Base-by-base conservation (phyloP, 371 early-diverging fungal species). In the Zopfochytrium polystomum region DNA sequence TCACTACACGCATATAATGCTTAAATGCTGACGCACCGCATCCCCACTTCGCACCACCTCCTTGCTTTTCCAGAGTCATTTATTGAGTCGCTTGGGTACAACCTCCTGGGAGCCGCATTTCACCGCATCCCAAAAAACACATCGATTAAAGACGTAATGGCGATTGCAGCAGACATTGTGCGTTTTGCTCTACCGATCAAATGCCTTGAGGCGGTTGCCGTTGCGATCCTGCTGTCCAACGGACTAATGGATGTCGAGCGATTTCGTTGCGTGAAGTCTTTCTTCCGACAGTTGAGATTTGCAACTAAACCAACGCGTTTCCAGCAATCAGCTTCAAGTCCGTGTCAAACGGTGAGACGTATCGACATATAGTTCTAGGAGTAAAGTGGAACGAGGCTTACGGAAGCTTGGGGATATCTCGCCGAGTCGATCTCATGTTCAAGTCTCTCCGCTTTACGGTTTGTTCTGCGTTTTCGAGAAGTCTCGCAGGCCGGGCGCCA, bases 361-460 rank as follows among this genome's bases (percentile, higher is more conserved):
- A 68, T 30, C 49, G 78, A 18, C 78, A 77, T 52, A 77, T 77
- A 27, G 74, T 77, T 27, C 62, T 77, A 23, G 60, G 56, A n/a
- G 43, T 77, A 35, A 49, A 56, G 18, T 25, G 29, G 29, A 53
- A 58, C n/a, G 67, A 60, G 13, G 22, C 49, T 30, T 75, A 59
- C 60, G 78, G 75, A 6, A 69, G 75, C 2, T 1, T 77, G 47
- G 78, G 78, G 11, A 46, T 77, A 6, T 72, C 72, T 6, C 57
- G 75, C 1, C 53, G 68, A 33, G n/a, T 0, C 3, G 74, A 75
- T 45, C 52, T 77, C 50, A 71, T 70, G 74, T 45, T 62, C 32
- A 74, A 74, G 52, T 49, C 56, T 1, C 2, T 77, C 3, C 31
- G 27, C 1, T 74, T 55, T 35, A 15, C 22, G 58, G 73, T 75